Conservation (phyloP, 2,329 filamentous ascomycete genomes). For the Claviceps cyperi region DNA sequence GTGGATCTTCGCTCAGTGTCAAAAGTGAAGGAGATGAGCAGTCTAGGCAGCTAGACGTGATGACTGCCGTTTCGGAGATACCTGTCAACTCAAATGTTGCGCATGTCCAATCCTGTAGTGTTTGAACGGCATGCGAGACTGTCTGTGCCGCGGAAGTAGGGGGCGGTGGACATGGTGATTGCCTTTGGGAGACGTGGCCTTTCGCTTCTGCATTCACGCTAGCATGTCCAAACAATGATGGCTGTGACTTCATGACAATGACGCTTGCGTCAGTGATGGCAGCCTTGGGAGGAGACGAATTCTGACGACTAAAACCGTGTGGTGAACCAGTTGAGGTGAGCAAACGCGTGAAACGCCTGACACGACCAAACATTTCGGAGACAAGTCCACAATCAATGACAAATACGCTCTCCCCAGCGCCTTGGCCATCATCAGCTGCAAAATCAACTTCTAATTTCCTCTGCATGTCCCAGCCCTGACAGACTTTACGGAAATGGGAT, state of each 20-base stretch:
- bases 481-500: slow-evolving; percentile 62
- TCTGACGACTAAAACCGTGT: slow-evolving; percentile 1
- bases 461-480: slow-evolving; percentile 84
- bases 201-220: background rate
- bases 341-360: slow-evolving; percentile 30
- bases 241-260: slow-evolving; percentile 3
- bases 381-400: slow-evolving; percentile 60
- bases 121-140: slow-evolving; percentile 3
- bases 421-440: slow-evolving; percentile 60
- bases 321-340: slow-evolving; percentile 9
- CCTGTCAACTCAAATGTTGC: slow-evolving; percentile 35
- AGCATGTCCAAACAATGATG: slow-evolving; percentile 19
- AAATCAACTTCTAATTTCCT: slow-evolving; percentile 80
- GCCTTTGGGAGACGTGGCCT: slow-evolving; percentile 8
- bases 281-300: background rate
- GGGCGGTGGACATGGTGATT: slow-evolving; percentile 11
- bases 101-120: slow-evolving; percentile 18
- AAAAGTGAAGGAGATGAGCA: slow-evolving; percentile 56
- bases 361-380: slow-evolving; percentile 32
- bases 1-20: slow-evolving; percentile 64
- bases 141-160: slow-evolving; percentile 11
- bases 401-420: slow-evolving; percentile 62
- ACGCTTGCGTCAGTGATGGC: background rate
- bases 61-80: slow-evolving; percentile 39
- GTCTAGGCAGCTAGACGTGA: slow-evolving; percentile 62